phyloP scores from a whole-genome alignment of 306 rosid genomes.

The Quillaja saponaria region DNA sequence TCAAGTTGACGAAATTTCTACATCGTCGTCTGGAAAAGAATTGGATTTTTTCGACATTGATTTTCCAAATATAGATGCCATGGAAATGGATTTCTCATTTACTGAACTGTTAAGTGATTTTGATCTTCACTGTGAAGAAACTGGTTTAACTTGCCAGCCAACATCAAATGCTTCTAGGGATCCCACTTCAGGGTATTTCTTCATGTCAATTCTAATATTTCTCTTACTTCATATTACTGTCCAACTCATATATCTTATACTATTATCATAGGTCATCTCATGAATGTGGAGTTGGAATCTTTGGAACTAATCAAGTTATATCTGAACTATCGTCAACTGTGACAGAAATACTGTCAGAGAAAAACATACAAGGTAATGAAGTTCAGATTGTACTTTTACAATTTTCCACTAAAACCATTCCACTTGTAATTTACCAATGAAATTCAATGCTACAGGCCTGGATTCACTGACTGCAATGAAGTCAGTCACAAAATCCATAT shows the following conservation, averaged over 20 bases:
- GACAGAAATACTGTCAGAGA: slow-evolving; percentile 54
- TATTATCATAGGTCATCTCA: slow-evolving; percentile 44
- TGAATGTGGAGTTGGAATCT: slow-evolving; percentile 38
- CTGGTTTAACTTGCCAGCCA: slow-evolving; percentile 50
- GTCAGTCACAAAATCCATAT: slow-evolving; percentile 61
- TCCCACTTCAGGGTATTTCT: slow-evolving; percentile 60
- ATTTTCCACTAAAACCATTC: background rate
- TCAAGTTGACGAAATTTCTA: slow-evolving; percentile 39
- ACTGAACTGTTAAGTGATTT: slow-evolving; percentile 63
- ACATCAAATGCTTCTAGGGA: slow-evolving; percentile 35
- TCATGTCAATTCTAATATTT: slow-evolving; percentile 21
- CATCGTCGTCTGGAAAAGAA: slow-evolving; percentile 56
- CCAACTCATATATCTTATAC: slow-evolving; percentile 16
- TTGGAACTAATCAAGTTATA: slow-evolving; percentile 38
- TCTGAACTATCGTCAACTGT: slow-evolving; percentile 60
- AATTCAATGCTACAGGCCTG: slow-evolving; percentile 41
- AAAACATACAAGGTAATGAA: slow-evolving; percentile 51
- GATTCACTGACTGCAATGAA: slow-evolving; percentile 53
- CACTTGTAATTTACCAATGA: slow-evolving; percentile 5
- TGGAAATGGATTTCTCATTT: slow-evolving; percentile 67
- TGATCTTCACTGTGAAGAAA: slow-evolving; percentile 54
- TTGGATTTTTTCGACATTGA: slow-evolving; percentile 55
- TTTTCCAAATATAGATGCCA: slow-evolving; percentile 52
- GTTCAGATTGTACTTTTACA: background rate
- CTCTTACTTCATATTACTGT: slow-evolving; percentile 2